These are phyloP conservation scores for Trifolium fragiferum DNA, from an alignment of 306 rosid species.

Conservation along the genomic window DNA sequence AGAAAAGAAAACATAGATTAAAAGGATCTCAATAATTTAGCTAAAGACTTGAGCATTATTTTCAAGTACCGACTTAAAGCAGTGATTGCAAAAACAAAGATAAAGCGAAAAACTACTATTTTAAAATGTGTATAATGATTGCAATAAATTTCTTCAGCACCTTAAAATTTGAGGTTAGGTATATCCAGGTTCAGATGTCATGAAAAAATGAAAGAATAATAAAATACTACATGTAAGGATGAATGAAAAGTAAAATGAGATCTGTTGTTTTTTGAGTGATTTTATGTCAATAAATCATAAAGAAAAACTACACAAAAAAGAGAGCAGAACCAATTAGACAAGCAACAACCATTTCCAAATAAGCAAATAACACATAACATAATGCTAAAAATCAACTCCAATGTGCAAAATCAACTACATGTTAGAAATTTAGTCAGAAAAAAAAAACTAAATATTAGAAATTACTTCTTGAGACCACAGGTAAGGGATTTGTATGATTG, in stretches of 20 bases:
- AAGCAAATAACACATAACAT: too few species aligned
- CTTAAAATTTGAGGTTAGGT: constrained; percentile 16
- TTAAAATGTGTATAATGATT: not conserved
- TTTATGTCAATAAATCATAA: not conserved
- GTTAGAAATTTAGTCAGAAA: not conserved
- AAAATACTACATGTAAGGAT: constrained; percentile 2
- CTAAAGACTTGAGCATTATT: constrained; percentile 25
- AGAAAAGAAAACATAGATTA: constrained; percentile 8
- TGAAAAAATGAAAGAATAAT: constrained; percentile 1
- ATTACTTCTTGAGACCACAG: constrained; percentile 8
- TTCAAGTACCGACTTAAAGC: constrained; percentile 20
- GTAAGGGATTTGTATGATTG: not conserved
- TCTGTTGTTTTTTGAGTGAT: not conserved
- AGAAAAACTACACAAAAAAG: not conserved
- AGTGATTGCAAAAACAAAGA: not conserved
- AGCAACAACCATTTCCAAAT: constrained; percentile 1
- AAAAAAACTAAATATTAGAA: too few species aligned
- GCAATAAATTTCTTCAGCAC: constrained; percentile 31
- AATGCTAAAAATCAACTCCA: constrained; percentile 10
- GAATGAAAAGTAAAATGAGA: constrained; percentile 13
- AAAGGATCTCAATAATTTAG: not conserved
- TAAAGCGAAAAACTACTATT: constrained; percentile 8
- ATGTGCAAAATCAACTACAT: constrained; percentile 11
- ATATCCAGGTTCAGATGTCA: constrained; percentile 18
- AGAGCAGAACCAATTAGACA: not conserved